phyloP scores from a whole-genome alignment of 2,329 filamentous ascomycete genomes.

The Hymenoscyphus fraxineus region DNA sequence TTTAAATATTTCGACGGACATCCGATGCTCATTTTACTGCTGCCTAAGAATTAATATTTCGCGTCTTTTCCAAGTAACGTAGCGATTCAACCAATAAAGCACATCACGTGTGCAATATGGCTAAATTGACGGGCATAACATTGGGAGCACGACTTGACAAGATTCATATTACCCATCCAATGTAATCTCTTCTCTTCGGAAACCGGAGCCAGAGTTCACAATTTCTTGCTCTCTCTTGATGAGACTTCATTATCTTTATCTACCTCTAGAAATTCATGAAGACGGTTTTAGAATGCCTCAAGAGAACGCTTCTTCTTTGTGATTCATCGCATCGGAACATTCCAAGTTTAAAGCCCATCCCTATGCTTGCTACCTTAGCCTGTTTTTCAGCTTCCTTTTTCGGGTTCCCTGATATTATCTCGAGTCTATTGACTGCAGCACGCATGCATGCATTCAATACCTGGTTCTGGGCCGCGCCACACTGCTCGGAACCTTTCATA shows the following conservation, averaged over 20 bases:
- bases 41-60: background rate
- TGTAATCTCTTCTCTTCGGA: background rate
- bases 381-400: conserved; percentile 4
- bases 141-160: background rate
- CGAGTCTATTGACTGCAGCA: conserved; percentile 2
- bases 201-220: background rate
- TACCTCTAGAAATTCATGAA: background rate
- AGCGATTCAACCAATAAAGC: background rate
- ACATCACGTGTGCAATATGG: conserved; percentile 9
- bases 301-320: background rate
- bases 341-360: conserved; percentile 6
- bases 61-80: background rate
- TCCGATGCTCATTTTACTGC: background rate
- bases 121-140: background rate
- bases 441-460: background rate
- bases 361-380: conserved; percentile 12
- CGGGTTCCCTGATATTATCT: background rate
- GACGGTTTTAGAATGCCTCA: background rate
- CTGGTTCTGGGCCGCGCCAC: background rate
- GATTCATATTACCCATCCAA: conserved; percentile 2
- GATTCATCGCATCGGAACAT: background rate
- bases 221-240: background rate
- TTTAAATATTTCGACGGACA: background rate
- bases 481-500: background rate
- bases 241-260: background rate